phyloP scores from a whole-genome alignment of 1,284 basidiomycete species.

The Microbotryomycetes sp. region DNA sequence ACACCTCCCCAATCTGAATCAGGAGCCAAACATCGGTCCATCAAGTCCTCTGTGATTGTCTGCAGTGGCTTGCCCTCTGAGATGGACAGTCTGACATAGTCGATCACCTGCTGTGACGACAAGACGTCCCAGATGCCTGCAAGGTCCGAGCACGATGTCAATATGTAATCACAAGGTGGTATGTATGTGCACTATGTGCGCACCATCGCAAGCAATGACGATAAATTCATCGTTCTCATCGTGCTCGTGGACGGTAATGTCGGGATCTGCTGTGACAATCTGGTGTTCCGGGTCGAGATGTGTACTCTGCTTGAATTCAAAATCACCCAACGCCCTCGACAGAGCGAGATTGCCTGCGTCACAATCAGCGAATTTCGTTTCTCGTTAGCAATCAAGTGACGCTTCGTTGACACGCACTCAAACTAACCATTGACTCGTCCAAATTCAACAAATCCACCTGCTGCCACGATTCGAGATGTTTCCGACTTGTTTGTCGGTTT shows the following conservation, averaged over 20 bases:
- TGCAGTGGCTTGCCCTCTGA: slow-evolving; percentile 70
- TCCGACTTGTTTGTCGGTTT: slow-evolving; percentile 87
- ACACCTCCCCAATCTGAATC: slow-evolving; percentile 90
- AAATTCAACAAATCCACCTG: slow-evolving; percentile 96
- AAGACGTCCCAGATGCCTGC: slow-evolving; percentile 98
- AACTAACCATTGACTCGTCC: slow-evolving; percentile 88
- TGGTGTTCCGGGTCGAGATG: slow-evolving; percentile 77
- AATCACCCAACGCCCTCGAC: slow-evolving; percentile 92
- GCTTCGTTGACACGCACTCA: not conserved
- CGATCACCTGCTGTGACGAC: slow-evolving; percentile 84
- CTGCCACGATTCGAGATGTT: slow-evolving; percentile 75
- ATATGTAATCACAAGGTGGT: too few relatives aligned
- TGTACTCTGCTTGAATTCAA: slow-evolving; percentile 96
- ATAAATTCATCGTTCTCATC: slow-evolving; percentile 92
- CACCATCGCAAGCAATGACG: slow-evolving; percentile 92
- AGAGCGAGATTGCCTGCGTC: slow-evolving; percentile 85
- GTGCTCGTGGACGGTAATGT: slow-evolving; percentile 73
- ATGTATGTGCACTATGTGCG: slow-evolving; percentile 38
- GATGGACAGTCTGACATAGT: slow-evolving; percentile 77
- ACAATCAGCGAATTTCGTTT: not conserved
- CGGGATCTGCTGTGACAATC: slow-evolving; percentile 92
- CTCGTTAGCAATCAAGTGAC: too few relatives aligned
- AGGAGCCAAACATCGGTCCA: slow-evolving; percentile 89
- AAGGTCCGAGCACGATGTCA: too few relatives aligned
- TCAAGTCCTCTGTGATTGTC: slow-evolving; percentile 82